Base-by-base conservation (phyloP, 352 stramenopile species). In the Albugo candida region DNA sequence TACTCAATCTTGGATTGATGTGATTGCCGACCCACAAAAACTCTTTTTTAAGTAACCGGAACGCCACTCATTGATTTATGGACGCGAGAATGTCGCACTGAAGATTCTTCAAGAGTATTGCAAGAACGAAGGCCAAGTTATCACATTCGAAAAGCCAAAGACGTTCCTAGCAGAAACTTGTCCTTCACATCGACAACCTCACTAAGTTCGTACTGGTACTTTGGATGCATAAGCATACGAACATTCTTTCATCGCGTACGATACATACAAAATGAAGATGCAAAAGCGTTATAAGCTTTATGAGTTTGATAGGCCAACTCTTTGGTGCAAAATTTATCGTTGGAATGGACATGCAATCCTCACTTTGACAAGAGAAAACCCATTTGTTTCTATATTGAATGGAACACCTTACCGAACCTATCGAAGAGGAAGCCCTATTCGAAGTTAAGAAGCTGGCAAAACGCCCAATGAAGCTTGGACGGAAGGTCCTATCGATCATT, bases 121-220 rank as follows among this genome's bases (percentile, higher is more conserved):
- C 53, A 72, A 67, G 53, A 77, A 85, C 49, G 62, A 80, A 65
- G 71, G 63, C 1, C 94, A 82, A 52, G 81, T 96, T 11, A 72
- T 83, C 19, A 85, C 71, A 24, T 99, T 98, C 61, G 88, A 97
- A 58, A 99, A 99, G 57, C 95, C 95, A 21, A 97, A 97, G 57
- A 98, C 93, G 2, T 83, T 67, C 3, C 92, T 88, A 1, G 93
- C 81, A 35, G 78, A 93, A 46, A 83, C 86, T 37, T 51, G 62
- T 8, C 70, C 89, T 20, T 81, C 73, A 36, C 88, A 19, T 95
- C 83, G 16, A 99, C 95, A 13, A 98, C 94, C 14, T 86, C 78
- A 42, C 61, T 98, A 12, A 93, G 69, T 54, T 87, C 93, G 36
- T 97, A 97, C 60, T 54, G 97, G 51, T 94, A 81, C 53, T 83